Percentiles rank a stretch among this genome's conserved stretches.
Evolutionary conservation across 2,329 filamentous ascomycete species (phyloP).

Genomic region (Fusarium newnesense): DNA sequence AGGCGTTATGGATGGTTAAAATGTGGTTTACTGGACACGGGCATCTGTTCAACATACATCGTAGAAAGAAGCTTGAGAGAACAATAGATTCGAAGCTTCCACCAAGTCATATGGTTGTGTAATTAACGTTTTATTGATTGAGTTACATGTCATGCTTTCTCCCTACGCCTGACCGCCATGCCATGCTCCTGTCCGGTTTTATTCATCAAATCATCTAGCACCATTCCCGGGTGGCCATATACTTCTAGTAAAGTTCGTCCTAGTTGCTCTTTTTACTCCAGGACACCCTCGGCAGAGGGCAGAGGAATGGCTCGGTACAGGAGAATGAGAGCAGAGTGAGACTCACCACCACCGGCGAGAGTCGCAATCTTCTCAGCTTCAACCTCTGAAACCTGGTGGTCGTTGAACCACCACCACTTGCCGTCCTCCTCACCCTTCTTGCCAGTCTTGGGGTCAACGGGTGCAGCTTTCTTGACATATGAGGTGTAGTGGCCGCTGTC

Average conservation of each 20-base stretch:
- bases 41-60: background rate
- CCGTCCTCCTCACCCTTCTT: constrained; percentile 85
- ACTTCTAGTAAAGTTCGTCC: background rate
- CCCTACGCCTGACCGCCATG: constrained; percentile 29
- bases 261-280: constrained; percentile 36
- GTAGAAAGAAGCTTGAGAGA: background rate
- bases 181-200: constrained; percentile 15
- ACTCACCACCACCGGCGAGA: constrained; percentile 88
- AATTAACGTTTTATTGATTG: constrained; percentile 23
- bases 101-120: background rate
- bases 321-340: constrained; percentile 83
- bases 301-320: constrained; percentile 81
- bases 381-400: constrained; percentile 96
- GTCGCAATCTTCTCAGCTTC: constrained; percentile 90
- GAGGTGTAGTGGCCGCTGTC: constrained; percentile 98
- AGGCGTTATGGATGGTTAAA: constrained; percentile 20
- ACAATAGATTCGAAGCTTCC: background rate
- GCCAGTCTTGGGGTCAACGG: constrained; percentile 78
- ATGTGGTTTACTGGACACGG: background rate
- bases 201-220: constrained; percentile 23
- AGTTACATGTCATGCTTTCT: constrained; percentile 25
- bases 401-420: constrained; percentile 99
- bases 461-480: constrained; percentile 91
- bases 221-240: background rate
- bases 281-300: constrained; percentile 64